Conservation (phyloP, 176 grass and related monocot species). For the Carex cristatella region DNA sequence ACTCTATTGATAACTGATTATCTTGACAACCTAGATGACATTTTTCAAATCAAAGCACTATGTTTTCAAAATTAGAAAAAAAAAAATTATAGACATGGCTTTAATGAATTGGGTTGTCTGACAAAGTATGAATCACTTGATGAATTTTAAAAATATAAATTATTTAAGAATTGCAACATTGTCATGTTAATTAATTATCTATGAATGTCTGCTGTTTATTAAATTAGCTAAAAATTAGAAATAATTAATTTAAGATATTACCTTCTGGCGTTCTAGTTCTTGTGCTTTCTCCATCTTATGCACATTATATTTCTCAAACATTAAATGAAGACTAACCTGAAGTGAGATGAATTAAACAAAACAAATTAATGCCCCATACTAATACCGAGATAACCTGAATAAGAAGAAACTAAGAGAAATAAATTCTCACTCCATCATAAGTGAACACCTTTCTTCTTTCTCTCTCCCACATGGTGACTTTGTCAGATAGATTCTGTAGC, state of each 20-base stretch:
- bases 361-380: not conserved
- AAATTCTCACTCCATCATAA: slow-evolving; percentile 61
- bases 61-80: not conserved
- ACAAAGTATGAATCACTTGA: not conserved
- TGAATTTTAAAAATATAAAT: not conserved
- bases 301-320: slow-evolving; percentile 72
- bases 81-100: not conserved
- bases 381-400: not conserved
- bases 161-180: not conserved
- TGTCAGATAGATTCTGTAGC: slow-evolving; percentile 54
- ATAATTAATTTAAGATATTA: slow-evolving; percentile 18
- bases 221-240: not conserved
- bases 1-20: not conserved
- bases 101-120: not conserved
- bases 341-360: slow-evolving; percentile 12
- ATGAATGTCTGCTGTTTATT: not conserved
- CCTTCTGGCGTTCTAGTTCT: slow-evolving; percentile 73
- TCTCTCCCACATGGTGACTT: slow-evolving; percentile 65
- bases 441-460: slow-evolving; percentile 64
- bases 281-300: slow-evolving; percentile 75
- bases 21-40: not conserved
- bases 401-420: slow-evolving; percentile 22
- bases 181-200: not conserved
- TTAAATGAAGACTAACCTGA: slow-evolving; percentile 59
- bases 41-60: not conserved